phyloP scores from a whole-genome alignment of 2,329 filamentous ascomycete species.

The Teratosphaeria destructans region DNA sequence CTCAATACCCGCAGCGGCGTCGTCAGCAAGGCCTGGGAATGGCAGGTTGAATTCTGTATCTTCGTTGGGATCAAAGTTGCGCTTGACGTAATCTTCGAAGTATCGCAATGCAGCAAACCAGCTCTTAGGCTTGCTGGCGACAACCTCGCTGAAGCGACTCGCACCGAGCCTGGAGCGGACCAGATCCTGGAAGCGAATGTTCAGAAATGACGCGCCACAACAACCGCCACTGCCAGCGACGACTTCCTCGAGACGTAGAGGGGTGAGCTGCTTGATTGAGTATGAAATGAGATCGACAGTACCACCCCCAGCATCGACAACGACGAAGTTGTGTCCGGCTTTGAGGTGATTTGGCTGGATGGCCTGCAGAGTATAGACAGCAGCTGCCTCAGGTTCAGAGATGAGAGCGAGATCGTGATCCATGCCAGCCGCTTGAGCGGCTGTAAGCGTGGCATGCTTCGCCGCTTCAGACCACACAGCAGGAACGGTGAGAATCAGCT shows the following conservation, averaged over 20 bases:
- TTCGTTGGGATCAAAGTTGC: constrained; percentile 67
- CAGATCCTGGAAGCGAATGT: constrained; percentile 68
- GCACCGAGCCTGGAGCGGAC: constrained; percentile 56
- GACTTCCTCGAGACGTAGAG: constrained; percentile 62
- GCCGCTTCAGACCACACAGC: constrained; percentile 73
- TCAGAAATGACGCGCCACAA: constrained; percentile 66
- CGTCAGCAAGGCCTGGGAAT: constrained; percentile 63
- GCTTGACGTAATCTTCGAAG: constrained; percentile 73
- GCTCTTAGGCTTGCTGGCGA: constrained; percentile 60
- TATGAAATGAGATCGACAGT: constrained; percentile 68
- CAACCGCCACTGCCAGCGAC: constrained; percentile 66
- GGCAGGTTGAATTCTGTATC: constrained; percentile 57
- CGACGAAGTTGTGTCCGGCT: constrained; percentile 49
- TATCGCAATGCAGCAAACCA: constrained; percentile 61
- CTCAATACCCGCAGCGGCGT: constrained; percentile 61
- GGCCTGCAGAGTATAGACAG: constrained; percentile 65
- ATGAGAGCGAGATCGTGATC: constrained; percentile 66
- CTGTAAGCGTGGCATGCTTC: constrained; percentile 68
- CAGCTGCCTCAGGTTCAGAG: constrained; percentile 67
- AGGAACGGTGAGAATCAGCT: constrained; percentile 69
- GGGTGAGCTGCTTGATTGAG: constrained; percentile 61
- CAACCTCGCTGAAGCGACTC: constrained; percentile 58
- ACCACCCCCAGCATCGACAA: constrained; percentile 45
- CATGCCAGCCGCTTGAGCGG: constrained; percentile 66
- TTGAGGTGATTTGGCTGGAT: constrained; percentile 64